Base-by-base conservation (phyloP, 257 asterid genomes). In the Capsicum rhomboideum region DNA sequence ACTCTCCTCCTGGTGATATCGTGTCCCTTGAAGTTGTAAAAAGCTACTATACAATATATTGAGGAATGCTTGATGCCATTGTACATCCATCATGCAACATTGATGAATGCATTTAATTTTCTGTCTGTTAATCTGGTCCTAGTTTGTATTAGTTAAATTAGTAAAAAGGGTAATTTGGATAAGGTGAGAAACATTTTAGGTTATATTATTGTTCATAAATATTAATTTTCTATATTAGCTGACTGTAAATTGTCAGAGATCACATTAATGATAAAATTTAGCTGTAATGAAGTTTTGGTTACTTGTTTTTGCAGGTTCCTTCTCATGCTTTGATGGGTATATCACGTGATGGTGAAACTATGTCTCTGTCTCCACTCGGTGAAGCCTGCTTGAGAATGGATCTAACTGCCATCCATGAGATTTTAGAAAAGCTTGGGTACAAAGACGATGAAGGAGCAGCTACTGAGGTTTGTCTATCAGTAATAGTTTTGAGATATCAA, bases 371-470 rank as follows among this genome's bases (percentile, higher is more conserved):
- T 84, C 98, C 98, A 20, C 92, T 93, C 90, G 99, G 98, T 75
- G 98, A 96, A 89, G 98, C 98, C 77, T 96, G 99, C 92, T 86
- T 91, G 89, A 90, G 97, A 91, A 92, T 90, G 97, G 99, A 96
- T 84, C 93, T 94, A 83, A 93, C 98, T 6, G 97, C 98, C 68
- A 91, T 96, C 86, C 94, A 96, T 72, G 97, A 93, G 89, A 84
- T 94, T 82, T 69, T 94, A 79, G 96, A 94, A 67, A 90, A 93
- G 85, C 91, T 91, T 56, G 98, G 98, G 49, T 93, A 94, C 89
- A 96, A 92, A 86, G 98, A 96, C 23, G 99, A 96, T 9, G 98
- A 94, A 72, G 99, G 98, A 82, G 93, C 94, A 21, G 93, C 97
- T 4, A 91, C 94, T 18, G 98, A 96, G 97, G 99, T 96, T 82